A percentile compares a stretch with the other conserved stretches of the same genome.
These are phyloP conservation scores for Fusarium algeriense DNA, from an alignment of 2,329 filamentous ascomycete genomes.

Conservation along the genomic window DNA sequence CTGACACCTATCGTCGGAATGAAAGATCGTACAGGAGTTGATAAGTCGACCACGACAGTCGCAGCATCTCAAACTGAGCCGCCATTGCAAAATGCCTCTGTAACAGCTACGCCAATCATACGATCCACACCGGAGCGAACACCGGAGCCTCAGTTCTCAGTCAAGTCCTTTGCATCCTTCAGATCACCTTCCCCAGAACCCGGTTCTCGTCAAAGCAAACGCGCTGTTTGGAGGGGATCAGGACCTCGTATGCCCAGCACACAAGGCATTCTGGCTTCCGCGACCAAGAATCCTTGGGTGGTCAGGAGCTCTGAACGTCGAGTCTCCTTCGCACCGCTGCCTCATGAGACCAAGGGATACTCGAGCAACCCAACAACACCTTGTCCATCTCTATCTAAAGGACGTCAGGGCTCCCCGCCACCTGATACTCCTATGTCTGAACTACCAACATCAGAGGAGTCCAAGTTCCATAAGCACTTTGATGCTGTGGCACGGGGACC, in stretches of 20 bases:
- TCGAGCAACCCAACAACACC: constrained; percentile 18
- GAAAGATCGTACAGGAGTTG: not conserved
- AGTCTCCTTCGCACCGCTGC: constrained; percentile 55
- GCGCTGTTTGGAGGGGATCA: constrained; percentile 39
- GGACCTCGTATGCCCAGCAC: constrained; percentile 48
- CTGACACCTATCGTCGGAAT: not conserved
- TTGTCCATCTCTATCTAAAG: constrained; percentile 18
- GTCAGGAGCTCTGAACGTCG: constrained; percentile 45
- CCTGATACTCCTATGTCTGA: constrained; percentile 53
- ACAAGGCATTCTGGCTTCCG: constrained; percentile 53
- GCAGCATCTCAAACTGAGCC: not conserved
- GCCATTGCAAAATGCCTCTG: constrained; percentile 12
- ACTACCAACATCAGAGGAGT: constrained; percentile 51
- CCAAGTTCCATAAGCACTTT: constrained; percentile 63
- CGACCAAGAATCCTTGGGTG: constrained; percentile 52
- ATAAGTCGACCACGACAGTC: constrained; percentile 6
- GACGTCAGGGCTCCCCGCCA: constrained; percentile 58
- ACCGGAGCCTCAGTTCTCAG: constrained; percentile 61
- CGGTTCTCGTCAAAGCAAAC: constrained; percentile 30
- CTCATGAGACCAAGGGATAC: constrained; percentile 40
- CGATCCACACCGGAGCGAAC: constrained; percentile 61
- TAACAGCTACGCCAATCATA: constrained; percentile 1
- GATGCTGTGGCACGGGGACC: constrained; percentile 56
- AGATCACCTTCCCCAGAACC: constrained; percentile 62
- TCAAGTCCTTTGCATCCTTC: constrained; percentile 66